Evolutionary conservation across 1,284 basidiomycete genomes (phyloP), one percentile per base, ranked within the genome.

Genomic region (Kwoniella shivajii): DNA sequence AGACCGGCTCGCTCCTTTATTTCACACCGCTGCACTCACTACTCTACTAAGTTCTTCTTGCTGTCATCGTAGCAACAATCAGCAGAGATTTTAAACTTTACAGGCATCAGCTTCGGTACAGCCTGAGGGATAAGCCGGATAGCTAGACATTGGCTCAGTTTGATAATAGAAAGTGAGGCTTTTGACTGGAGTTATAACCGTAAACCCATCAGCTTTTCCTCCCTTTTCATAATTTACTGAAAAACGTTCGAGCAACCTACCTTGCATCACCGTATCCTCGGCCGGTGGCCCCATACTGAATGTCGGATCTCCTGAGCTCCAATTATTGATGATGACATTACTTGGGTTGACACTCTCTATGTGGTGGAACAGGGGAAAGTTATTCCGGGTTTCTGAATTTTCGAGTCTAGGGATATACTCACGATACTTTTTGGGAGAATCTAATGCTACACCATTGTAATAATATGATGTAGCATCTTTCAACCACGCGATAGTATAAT

Each of bases 401-500:
- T 24, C 10, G 41, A 24, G 41, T 39, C 37, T n/a, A 16, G 22
- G 7, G 37, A 39, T 20, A 13, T 13, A 50, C 50, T 46, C 18
- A 53, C 51, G 33, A 29, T 45, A 53, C 18, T 53, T 4, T n/a
- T 31, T 43, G 2, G 51, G 51, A n/a, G 42, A 31, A 13, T 26
- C 24, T n/a, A 53, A 34, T 3, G 31, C 27, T 6, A 22, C 34
- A 31, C 43, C 51, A 24, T 53, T 44, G 26, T 45, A 53, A 34
- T 53, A 53, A 36, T 47, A 48, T 42, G 45, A 41, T 3, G 26
- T 20, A 3, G 18, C 26, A 18, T 44, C 49, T 22, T 42, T 39
- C 7, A 45, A 31, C 55, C 55, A 56, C n/a, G 31, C 55, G 22
- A 56, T 56, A 2, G 59, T 59, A 50, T 61, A 64, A 20, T 58